These are phyloP conservation scores for Fusarium luffae DNA, from an alignment of 2,329 filamentous ascomycete species.

Conservation along the genomic window DNA sequence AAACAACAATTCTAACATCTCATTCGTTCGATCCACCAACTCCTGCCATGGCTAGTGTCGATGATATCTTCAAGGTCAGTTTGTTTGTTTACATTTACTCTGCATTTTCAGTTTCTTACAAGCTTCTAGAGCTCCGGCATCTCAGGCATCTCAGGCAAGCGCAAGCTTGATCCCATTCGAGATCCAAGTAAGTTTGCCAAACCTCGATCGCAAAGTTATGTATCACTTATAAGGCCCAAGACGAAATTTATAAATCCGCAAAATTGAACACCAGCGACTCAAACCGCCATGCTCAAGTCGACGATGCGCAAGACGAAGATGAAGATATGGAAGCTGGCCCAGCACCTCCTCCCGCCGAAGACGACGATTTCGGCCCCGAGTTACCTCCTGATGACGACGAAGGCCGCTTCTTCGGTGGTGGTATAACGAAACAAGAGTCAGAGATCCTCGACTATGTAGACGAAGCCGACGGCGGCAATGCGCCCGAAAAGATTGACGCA, in stretches of 20 bases:
- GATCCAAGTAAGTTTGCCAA: slow-evolving; percentile 66
- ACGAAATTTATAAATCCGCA: slow-evolving; percentile 72
- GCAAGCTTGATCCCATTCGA: slow-evolving; percentile 70
- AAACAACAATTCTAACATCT: neutral
- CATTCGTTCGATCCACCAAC: neutral
- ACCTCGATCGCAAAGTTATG: neutral
- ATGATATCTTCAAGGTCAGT: slow-evolving; percentile 67
- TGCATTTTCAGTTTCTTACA: slow-evolving; percentile 23
- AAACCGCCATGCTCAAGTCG: slow-evolving; percentile 59
- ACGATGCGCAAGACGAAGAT: slow-evolving; percentile 59
- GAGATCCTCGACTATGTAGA: slow-evolving; percentile 92
- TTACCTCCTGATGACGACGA: slow-evolving; percentile 73
- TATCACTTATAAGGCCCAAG: slow-evolving; percentile 51
- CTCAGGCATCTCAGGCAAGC: slow-evolving; percentile 65
- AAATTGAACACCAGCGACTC: slow-evolving; percentile 61
- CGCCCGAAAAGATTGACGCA: slow-evolving; percentile 80
- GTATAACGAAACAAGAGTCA: slow-evolving; percentile 82
- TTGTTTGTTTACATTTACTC: neutral
- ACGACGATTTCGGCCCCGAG: slow-evolving; percentile 60
- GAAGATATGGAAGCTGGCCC: slow-evolving; percentile 63
- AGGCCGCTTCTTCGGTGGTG: slow-evolving; percentile 94
- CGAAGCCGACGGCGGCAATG: slow-evolving; percentile 51
- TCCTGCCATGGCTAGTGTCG: slow-evolving; percentile 64
- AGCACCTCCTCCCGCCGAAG: slow-evolving; percentile 60
- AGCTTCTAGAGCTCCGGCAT: slow-evolving; percentile 51